Evolutionary conservation across 805 yeast genomes (phyloP).

Genomic region (Huiozyma naganishii): DNA sequence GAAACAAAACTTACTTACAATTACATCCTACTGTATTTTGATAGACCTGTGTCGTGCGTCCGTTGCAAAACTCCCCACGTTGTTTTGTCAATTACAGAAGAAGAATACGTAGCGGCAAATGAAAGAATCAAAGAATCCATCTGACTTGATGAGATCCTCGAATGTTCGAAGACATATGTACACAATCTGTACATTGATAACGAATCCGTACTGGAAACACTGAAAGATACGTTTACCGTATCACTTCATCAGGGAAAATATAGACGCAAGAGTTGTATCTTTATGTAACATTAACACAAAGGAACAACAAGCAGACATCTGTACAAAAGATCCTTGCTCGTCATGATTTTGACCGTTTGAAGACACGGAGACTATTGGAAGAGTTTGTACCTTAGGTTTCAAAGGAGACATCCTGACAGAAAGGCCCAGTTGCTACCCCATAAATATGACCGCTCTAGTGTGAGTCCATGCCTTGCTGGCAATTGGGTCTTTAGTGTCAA

Average conservation of each 20-base stretch:
- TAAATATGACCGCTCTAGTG: no score
- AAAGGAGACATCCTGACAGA: no score
- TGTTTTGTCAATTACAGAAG: neutral
- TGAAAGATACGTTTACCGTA: neutral
- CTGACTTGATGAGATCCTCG: constrained; percentile 2
- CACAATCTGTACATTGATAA: constrained; percentile 2
- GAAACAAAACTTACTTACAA: neutral
- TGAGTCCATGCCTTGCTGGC: no score
- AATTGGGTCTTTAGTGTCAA: no score
- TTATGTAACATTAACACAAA: neutral
- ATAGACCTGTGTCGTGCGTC: neutral
- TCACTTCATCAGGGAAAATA: neutral
- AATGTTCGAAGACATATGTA: neutral
- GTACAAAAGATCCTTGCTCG: neutral
- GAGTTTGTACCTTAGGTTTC: no score
- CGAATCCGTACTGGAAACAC: constrained; percentile 1
- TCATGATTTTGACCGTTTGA: no score
- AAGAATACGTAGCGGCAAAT: constrained; percentile 1
- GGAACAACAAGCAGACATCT: constrained; percentile 4
- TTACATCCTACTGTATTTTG: neutral
- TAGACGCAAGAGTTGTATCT: neutral
- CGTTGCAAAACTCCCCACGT: neutral
- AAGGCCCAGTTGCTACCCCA: no score
- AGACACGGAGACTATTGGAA: no score
- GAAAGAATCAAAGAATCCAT: neutral